Evolutionary conservation across 768 basidiomycete species (phyloP).

Genomic region (Bullera alba): DNA sequence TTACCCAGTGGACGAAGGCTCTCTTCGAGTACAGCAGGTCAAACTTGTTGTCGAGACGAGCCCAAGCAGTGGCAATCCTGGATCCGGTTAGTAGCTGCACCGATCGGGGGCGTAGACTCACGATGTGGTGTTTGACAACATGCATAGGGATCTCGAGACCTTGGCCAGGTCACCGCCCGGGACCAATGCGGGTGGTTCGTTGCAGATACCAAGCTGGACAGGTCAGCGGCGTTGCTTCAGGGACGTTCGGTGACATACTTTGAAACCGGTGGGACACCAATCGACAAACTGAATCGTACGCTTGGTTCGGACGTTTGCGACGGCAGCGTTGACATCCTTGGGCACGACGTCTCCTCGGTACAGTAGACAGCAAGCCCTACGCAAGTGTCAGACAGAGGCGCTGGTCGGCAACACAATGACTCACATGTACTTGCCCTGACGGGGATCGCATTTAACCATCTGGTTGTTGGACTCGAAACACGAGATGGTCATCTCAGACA

Average conservation of each 20-base stretch:
- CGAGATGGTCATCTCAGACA: slow-evolving; percentile 95
- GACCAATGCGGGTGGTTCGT: slow-evolving; percentile 84
- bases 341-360: slow-evolving; percentile 96
- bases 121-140: slow-evolving; percentile 69
- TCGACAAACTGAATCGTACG: slow-evolving; percentile 97
- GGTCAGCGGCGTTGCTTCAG: slow-evolving; percentile 4
- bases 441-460: slow-evolving; percentile 95
- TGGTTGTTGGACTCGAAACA: slow-evolving; percentile 97
- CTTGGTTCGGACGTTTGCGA: slow-evolving; percentile 92
- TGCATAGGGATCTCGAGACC: slow-evolving; percentile 87
- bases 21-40: slow-evolving; percentile 88
- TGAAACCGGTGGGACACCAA: slow-evolving; percentile 87
- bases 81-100: too few species aligned
- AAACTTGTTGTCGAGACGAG: slow-evolving; percentile 91
- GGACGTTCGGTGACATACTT: slow-evolving; percentile 52
- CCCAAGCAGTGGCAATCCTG: slow-evolving; percentile 89
- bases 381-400: slow-evolving; percentile 4
- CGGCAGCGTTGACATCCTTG: slow-evolving; percentile 89
- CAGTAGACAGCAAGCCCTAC: slow-evolving; percentile 68
- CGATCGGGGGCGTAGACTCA: too few species aligned
- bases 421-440: slow-evolving; percentile 91
- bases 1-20: slow-evolving; percentile 49
- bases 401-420: background rate
- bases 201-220: slow-evolving; percentile 81
- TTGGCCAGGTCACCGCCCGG: slow-evolving; percentile 94